Conservation (phyloP, 257 asterid genomes). For the Euphrasia confusa region DNA sequence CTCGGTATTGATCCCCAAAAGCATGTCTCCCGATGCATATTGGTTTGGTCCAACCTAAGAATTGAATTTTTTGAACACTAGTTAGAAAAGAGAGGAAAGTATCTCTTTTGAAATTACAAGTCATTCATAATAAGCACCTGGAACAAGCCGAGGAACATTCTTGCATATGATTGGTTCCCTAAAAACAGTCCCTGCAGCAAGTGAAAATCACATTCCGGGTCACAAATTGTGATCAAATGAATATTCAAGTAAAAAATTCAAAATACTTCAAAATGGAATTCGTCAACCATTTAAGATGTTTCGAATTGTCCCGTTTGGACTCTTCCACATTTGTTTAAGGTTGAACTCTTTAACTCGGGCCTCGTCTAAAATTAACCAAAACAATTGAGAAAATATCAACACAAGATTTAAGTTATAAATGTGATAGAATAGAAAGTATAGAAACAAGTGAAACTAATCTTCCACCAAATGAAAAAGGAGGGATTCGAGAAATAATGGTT, state of each 20-base stretch:
- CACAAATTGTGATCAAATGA: conserved; percentile 14
- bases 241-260: conserved; percentile 5
- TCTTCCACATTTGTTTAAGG: conserved; percentile 63
- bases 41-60: conserved; percentile 64
- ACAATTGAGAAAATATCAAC: conserved; percentile 12
- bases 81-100: neutral
- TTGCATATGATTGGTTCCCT: conserved; percentile 71
- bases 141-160: conserved; percentile 56
- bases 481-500: conserved; percentile 15
- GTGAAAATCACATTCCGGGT: conserved; percentile 24
- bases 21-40: conserved; percentile 73
- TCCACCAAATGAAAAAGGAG: conserved; percentile 1
- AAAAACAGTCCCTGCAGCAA: conserved; percentile 58
- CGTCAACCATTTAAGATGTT: conserved; percentile 55
- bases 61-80: conserved; percentile 1
- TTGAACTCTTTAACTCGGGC: conserved; percentile 56
- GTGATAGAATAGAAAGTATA: too few relatives aligned
- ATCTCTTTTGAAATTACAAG: conserved; percentile 7
- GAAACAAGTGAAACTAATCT: conserved; percentile 17
- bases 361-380: conserved; percentile 44
- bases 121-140: conserved; percentile 40
- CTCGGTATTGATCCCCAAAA: conserved; percentile 67
- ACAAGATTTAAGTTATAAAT: neutral
- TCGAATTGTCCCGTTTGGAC: conserved; percentile 70
- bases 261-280: conserved; percentile 19